Conservation (phyloP, 352 stramenopile genomes). For the Pythium rishiriense region DNA sequence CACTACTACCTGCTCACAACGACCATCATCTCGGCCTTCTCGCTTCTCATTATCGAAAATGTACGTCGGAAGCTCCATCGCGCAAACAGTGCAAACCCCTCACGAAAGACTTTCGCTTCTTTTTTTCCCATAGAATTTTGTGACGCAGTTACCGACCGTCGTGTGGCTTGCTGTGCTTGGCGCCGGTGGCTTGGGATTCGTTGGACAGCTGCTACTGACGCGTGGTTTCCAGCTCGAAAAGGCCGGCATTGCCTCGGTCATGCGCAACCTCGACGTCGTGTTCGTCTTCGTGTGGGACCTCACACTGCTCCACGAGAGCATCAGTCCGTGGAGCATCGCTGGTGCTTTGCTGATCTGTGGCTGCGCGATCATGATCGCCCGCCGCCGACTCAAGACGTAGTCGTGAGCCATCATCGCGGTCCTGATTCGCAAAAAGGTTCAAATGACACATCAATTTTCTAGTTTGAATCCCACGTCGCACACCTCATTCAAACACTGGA, state of each 20-base stretch:
- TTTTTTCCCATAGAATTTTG: constrained; percentile 21
- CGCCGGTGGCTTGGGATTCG: constrained; percentile 43
- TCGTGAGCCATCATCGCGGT: too few relatives aligned
- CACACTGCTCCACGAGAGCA: constrained; percentile 33
- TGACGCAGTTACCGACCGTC: constrained; percentile 31
- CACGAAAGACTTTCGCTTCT: too few relatives aligned
- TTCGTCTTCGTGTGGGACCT: constrained; percentile 59
- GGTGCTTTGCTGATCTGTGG: constrained; percentile 39
- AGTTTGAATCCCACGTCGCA: too few relatives aligned
- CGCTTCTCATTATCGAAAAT: constrained; percentile 21
- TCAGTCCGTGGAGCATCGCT: constrained; percentile 48
- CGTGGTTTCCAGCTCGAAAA: constrained; percentile 39
- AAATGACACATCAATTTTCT: too few relatives aligned
- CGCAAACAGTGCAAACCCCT: neutral
- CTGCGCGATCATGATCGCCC: constrained; percentile 38
- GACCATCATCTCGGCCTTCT: constrained; percentile 29
- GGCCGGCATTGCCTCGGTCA: neutral
- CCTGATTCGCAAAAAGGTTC: too few relatives aligned
- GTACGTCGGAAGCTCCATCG: neutral
- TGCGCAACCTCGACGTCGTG: constrained; percentile 47
- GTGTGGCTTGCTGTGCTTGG: constrained; percentile 45
- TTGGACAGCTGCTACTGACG: constrained; percentile 57
- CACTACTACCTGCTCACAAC: constrained; percentile 50
- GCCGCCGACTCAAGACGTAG: constrained; percentile 10
- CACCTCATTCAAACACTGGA: too few relatives aligned